Conservation (phyloP, 2,329 filamentous ascomycete genomes). For the Fusarium tupiense region DNA sequence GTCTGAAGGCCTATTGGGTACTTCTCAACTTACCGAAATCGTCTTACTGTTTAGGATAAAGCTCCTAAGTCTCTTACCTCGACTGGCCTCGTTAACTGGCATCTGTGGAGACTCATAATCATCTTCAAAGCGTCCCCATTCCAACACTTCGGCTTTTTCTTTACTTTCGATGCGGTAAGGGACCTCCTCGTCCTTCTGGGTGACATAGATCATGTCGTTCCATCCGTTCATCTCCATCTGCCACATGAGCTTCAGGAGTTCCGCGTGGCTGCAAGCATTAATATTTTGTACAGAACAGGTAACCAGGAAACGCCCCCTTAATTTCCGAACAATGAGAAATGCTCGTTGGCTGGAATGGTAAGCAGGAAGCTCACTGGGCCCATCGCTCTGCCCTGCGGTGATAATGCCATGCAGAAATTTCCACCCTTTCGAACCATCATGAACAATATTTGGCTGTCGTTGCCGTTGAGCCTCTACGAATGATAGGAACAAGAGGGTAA, state of each 20-base stretch:
- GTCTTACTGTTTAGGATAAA: background rate
- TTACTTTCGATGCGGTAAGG: slow-evolving; percentile 15
- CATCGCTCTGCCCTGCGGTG: background rate
- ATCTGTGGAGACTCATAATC: background rate
- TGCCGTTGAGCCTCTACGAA: background rate
- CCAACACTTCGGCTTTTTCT: background rate
- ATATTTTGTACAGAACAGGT: background rate
- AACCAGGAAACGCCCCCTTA: background rate
- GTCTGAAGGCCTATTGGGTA: background rate
- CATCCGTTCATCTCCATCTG: slow-evolving; percentile 31
- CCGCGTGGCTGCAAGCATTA: slow-evolving; percentile 16
- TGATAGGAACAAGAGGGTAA: background rate
- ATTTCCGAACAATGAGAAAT: slow-evolving; percentile 3
- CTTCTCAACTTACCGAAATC: background rate
- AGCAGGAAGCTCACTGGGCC: background rate
- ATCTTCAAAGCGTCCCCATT: background rate
- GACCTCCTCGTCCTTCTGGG: slow-evolving; percentile 13
- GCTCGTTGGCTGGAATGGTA: slow-evolving; percentile 16
- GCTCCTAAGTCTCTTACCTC: background rate
- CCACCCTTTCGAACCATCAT: slow-evolving; percentile 15
- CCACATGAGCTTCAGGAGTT: slow-evolving; percentile 25
- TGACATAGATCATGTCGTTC: slow-evolving; percentile 43
- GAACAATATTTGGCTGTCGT: background rate
- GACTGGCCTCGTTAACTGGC: background rate
- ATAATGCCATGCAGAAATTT: slow-evolving; percentile 19